Percentiles rank a stretch among this genome's conserved stretches.
phyloP scores from a whole-genome alignment of 177 flowering plant genomes.

The Vitis hybrid region DNA sequence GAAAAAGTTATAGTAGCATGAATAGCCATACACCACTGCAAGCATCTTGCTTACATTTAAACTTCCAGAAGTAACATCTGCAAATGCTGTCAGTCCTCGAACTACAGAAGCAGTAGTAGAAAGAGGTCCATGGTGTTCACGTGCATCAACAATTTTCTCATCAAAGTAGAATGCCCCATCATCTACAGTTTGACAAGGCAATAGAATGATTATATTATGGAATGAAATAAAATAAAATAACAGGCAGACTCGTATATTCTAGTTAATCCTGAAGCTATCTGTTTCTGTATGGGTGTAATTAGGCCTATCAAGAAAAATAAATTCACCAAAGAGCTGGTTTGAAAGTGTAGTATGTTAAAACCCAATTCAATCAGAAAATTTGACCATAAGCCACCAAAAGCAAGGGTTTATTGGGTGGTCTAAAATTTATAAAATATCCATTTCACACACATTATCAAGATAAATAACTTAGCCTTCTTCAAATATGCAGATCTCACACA shows the following conservation, averaged over 20 bases:
- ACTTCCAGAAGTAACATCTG: slow-evolving; percentile 56
- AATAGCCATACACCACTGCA: background rate
- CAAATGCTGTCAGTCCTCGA: slow-evolving; percentile 74
- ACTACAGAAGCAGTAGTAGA: slow-evolving; percentile 83
- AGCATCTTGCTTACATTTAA: slow-evolving; percentile 52
- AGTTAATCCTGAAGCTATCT: background rate
- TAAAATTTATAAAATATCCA: no score
- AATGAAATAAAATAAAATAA: background rate
- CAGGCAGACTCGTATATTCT: background rate
- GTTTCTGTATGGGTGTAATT: no score
- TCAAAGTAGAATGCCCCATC: slow-evolving; percentile 86
- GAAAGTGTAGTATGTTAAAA: no score
- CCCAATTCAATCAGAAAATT: no score
- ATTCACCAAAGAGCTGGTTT: no score
- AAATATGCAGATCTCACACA: no score
- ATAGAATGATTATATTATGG: slow-evolving; percentile 1
- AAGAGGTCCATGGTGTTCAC: slow-evolving; percentile 67
- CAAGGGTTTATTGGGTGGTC: no score
- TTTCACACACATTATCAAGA: no score
- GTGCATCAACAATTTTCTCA: slow-evolving; percentile 70
- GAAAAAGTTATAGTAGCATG: slow-evolving; percentile 2
- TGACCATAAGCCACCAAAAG: no score
- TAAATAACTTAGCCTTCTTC: no score
- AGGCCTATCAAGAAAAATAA: no score
- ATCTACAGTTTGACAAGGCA: slow-evolving; percentile 36